Percentiles rank a stretch among this genome's conserved stretches.
Evolutionary conservation across 208 protist genomes (phyloP).

Genomic region (Crithidia bombi): DNA sequence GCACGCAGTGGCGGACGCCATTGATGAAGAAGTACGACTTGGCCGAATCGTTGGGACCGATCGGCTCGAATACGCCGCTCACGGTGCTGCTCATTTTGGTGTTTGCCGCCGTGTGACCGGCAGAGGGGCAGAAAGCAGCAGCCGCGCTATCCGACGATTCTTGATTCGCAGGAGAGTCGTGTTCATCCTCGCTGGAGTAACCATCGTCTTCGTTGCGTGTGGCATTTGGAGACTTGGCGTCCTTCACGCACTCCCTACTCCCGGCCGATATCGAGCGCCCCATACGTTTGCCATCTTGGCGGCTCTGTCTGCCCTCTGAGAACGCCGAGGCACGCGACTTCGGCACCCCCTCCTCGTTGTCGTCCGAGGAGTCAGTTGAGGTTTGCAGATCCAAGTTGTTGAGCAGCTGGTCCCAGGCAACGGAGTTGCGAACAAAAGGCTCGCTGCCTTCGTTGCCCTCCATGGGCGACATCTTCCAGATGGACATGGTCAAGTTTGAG

Average conservation of each 20-base stretch:
- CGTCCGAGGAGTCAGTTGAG: conserved; percentile 9
- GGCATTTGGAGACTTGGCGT: background rate
- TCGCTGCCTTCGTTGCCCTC: background rate
- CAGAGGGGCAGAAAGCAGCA: conserved; percentile 4
- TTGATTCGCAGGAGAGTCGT: conserved; percentile 21
- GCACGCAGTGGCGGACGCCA: conserved; percentile 22
- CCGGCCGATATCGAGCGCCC: background rate
- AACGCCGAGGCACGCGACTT: background rate
- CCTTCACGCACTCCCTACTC: conserved; percentile 3
- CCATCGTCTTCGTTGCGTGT: conserved; percentile 14
- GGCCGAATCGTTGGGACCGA: background rate
- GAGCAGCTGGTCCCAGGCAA: conserved; percentile 21
- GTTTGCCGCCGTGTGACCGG: background rate
- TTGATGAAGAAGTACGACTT: conserved; percentile 25
- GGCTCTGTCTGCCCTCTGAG: conserved; percentile 1
- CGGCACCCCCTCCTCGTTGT: background rate
- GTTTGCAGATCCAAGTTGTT: conserved; percentile 19
- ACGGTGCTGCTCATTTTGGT: background rate
- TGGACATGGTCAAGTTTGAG: conserved; percentile 9
- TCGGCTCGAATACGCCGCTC: background rate
- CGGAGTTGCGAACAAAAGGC: conserved; percentile 13
- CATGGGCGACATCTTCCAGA: conserved; percentile 8
- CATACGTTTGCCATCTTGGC: background rate
- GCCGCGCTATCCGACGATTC: conserved; percentile 1
- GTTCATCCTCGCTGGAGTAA: conserved; percentile 27